Percentiles rank a stretch among this genome's conserved stretches.
These are phyloP conservation scores for Termitomyces sp. DNA, from an alignment of 768 basidiomycete species.

Conservation along the genomic window DNA sequence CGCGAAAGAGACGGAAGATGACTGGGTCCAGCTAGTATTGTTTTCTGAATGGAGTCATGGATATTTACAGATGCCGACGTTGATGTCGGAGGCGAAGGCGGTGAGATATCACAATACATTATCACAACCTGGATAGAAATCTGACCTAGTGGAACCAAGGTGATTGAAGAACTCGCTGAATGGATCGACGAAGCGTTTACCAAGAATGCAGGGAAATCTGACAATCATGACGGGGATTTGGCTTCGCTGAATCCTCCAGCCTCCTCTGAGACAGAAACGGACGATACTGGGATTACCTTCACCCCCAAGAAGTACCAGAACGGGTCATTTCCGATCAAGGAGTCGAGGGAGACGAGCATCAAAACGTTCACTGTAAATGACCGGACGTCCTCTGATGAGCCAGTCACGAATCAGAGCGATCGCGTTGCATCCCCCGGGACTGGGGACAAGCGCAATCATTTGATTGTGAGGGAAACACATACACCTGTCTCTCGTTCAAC, in stretches of 20 bases:
- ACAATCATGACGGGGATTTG: not conserved
- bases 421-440: slow-evolving; percentile 10
- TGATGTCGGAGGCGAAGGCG: slow-evolving; percentile 79
- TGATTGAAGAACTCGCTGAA: slow-evolving; percentile 79
- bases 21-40: slow-evolving; percentile 92
- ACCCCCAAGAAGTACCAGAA: slow-evolving; percentile 28
- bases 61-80: slow-evolving; percentile 88
- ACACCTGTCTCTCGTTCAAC: slow-evolving; percentile 8
- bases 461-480: slow-evolving; percentile 1
- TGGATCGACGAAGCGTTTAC: slow-evolving; percentile 81
- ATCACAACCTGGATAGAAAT: not conserved
- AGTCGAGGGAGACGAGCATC: not conserved
- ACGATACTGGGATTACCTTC: slow-evolving; percentile 70
- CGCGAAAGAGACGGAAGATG: slow-evolving; percentile 73
- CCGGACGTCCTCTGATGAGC: slow-evolving; percentile 3
- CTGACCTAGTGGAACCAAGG: slow-evolving; percentile 25
- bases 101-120: slow-evolving; percentile 27
- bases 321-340: slow-evolving; percentile 1
- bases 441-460: not conserved
- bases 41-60: slow-evolving; percentile 98
- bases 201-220: slow-evolving; percentile 14
- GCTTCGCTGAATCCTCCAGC: slow-evolving; percentile 1
- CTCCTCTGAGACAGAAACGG: slow-evolving; percentile 60
- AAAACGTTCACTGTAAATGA: not conserved
- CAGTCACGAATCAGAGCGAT: slow-evolving; percentile 7